Evolutionary conservation across 305 asterid genomes (phyloP).

Genomic region (Solanum hybrid): DNA sequence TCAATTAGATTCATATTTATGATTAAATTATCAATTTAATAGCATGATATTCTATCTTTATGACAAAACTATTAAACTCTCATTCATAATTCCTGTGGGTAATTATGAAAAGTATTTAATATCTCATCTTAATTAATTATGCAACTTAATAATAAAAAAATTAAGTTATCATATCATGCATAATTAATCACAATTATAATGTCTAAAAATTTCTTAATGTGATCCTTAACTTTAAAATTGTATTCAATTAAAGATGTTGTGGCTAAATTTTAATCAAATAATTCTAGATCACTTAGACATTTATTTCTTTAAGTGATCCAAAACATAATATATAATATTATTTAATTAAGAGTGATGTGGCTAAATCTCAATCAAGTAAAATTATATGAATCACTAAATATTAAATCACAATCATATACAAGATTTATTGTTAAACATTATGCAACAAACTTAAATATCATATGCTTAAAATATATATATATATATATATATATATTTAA

Average conservation of each 20-base stretch:
- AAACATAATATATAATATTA: too few species aligned
- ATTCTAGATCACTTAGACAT: not conserved
- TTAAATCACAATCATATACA: too few species aligned
- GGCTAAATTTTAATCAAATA: not conserved
- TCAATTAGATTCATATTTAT: not conserved
- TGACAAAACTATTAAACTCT: not conserved
- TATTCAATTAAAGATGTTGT: not conserved
- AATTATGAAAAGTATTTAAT: not conserved
- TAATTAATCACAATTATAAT: not conserved
- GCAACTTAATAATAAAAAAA: not conserved
- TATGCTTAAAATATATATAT: not conserved
- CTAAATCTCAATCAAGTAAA: not conserved
- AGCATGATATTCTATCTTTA: not conserved
- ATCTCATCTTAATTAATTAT: not conserved
- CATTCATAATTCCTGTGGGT: not conserved
- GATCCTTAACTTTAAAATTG: not conserved
- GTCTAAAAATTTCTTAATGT: not conserved
- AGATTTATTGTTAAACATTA: too few species aligned
- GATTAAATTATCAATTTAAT: not conserved
- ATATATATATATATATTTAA: too few species aligned
- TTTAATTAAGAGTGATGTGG: not conserved
- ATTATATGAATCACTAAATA: not conserved
- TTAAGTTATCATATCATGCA: not conserved
- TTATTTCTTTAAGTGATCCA: not conserved
- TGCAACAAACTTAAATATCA: not conserved